Evolutionary conservation across 2,329 filamentous ascomycete genomes (phyloP), one percentile per base, ranked within the genome.

Genomic region (Bipolaris gigantea): DNA sequence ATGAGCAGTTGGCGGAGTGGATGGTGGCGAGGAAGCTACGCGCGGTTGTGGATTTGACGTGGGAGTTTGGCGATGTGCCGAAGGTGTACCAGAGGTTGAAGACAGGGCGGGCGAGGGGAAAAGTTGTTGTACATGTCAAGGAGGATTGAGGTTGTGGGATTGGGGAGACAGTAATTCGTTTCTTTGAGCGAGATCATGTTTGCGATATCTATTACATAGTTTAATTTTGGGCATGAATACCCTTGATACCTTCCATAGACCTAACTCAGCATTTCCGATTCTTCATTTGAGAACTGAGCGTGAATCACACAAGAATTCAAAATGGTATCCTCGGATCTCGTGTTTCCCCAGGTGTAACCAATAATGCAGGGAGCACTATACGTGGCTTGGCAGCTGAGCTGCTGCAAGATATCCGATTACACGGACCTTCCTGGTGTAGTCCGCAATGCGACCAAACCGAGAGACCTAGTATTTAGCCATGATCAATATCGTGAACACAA

Each of bases 31-130:
- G 82, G 1, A 85, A 82, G 65, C 61, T 88, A 19, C 81, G 77
- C 68, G 68, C 79, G 0, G 76, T 83, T 0, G 73, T 87, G 45
- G 85, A 86, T 61, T 74, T 79, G 52, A 73, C 73, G 3, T 84
- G 80, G 62, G 69, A 74, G 15, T 81, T 84, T 60, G 80, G 82
- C 35, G 77, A 86, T 42, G 79, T 76, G 1, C 76, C 77, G 1
- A 77, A 81, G 64, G 85, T 83, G 1, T 84, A 82, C 67, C 76
- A 79, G 64, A 82, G 77, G 64, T 62, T 87, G 60, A 84, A 80
- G 70, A 79, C 73, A 0, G 80, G 80, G 0, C 76, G 79, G 38
- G 76, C 80, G 1, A 78, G 70, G 48, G 85, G 85, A 0, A 88
- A 87, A 71, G 69, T 88, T 55, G 75, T 87, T 11, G 65, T 76